A percentile compares a stretch with the other conserved stretches of the same genome.
phyloP scores from a whole-genome alignment of 805 yeast species.

The Candida lessepsii region DNA sequence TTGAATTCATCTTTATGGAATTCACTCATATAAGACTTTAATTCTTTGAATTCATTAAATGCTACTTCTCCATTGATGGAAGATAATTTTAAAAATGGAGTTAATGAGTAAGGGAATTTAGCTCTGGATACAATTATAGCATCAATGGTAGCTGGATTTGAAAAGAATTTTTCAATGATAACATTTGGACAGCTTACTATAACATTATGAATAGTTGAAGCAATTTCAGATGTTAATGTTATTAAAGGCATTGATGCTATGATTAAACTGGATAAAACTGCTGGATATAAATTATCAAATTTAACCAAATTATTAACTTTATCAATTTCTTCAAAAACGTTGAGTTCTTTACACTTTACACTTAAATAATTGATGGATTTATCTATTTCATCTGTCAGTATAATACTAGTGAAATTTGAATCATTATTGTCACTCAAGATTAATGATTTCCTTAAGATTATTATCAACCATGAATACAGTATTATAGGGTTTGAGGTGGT shows the following conservation, averaged over 20 bases:
- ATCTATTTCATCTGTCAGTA: conserved; percentile 21
- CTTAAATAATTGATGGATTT: conserved; percentile 34
- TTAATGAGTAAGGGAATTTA: conserved; percentile 67
- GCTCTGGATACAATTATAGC: conserved; percentile 58
- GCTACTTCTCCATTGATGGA: conserved; percentile 69
- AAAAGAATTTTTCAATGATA: conserved; percentile 45
- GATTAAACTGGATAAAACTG: conserved; percentile 46
- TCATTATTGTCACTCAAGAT: conserved; percentile 40
- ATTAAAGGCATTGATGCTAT: conserved; percentile 49
- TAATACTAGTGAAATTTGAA: conserved; percentile 14
- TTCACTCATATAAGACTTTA: conserved; percentile 61
- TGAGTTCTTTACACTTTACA: conserved; percentile 33
- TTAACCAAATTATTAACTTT: conserved; percentile 41
- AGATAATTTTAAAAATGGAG: conserved; percentile 60
- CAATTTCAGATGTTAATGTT: conserved; percentile 44
- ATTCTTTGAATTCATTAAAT: conserved; percentile 52
- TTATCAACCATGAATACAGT: conserved; percentile 65
- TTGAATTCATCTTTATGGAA: conserved; percentile 40
- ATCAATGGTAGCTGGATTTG: conserved; percentile 41
- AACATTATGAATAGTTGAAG: conserved; percentile 42
- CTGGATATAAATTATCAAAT: conserved; percentile 52
- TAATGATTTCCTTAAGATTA: conserved; percentile 51
- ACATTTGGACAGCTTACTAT: conserved; percentile 45
- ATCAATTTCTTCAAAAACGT: conserved; percentile 47
- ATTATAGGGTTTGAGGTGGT: conserved; percentile 44